Conservation (phyloP, 1,139 yeast species). For the Kodamaea sp. region DNA sequence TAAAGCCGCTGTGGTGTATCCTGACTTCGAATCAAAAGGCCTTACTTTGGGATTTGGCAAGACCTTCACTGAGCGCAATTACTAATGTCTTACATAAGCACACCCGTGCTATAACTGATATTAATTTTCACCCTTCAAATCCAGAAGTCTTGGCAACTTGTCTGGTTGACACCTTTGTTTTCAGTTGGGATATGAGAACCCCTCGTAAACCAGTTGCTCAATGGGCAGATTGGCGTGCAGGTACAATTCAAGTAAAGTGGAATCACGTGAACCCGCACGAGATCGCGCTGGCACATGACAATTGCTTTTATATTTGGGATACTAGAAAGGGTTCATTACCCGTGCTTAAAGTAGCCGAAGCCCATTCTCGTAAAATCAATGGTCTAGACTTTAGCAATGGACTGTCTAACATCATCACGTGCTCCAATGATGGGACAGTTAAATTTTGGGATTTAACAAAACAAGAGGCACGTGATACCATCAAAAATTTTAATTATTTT, state of each 20-base stretch:
- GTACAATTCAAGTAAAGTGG: slow-evolving; percentile 96
- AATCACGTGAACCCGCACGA: slow-evolving; percentile 70
- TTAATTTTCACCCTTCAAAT: slow-evolving; percentile 82
- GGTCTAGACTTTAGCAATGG: slow-evolving; percentile 79
- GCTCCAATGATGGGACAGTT: slow-evolving; percentile 84
- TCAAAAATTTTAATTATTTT: slow-evolving; percentile 24
- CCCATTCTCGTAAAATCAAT: slow-evolving; percentile 80
- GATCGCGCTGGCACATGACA: slow-evolving; percentile 83
- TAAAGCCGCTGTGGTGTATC: slow-evolving; percentile 86
- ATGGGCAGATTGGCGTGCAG: slow-evolving; percentile 93
- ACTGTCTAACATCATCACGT: slow-evolving; percentile 60
- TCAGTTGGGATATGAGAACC: slow-evolving; percentile 86
- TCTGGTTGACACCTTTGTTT: slow-evolving; percentile 82
- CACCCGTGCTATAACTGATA: slow-evolving; percentile 90
- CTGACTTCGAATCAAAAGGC: slow-evolving; percentile 96
- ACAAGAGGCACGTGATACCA: slow-evolving; percentile 17
- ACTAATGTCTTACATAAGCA: slow-evolving; percentile 87
- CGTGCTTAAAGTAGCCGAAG: slow-evolving; percentile 54
- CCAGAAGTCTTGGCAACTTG: slow-evolving; percentile 94
- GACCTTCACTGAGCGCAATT: slow-evolving; percentile 75
- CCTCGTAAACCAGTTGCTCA: slow-evolving; percentile 67
- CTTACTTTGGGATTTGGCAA: slow-evolving; percentile 82
- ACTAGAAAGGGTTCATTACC: slow-evolving; percentile 78
- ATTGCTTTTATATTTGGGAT: slow-evolving; percentile 83
- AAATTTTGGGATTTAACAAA: slow-evolving; percentile 74